Base-by-base conservation (phyloP, 2,329 filamentous ascomycete species). In the Gliomastix tumulicola region DNA sequence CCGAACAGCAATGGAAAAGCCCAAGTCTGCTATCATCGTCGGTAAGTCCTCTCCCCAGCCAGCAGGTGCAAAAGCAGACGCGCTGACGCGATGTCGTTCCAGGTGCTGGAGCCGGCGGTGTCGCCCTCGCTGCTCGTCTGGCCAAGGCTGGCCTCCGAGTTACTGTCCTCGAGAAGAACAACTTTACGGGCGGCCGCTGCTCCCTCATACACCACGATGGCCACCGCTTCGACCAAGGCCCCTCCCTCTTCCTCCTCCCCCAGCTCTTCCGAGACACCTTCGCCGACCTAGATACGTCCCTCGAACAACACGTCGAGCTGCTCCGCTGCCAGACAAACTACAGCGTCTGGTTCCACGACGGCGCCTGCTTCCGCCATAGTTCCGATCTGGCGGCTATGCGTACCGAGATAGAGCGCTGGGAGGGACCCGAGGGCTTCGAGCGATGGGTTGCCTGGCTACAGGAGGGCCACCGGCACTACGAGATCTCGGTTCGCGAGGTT, bases 131-230 rank as follows among this genome's bases (percentile, higher is more conserved):
- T 39, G 82, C 83, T 3, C 76, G 83, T 32, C 72, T 88, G 10
- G 79, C 81, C 34, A 81, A 80, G 51, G 73, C 81, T 3, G 84
- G 83, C 27, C 79, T 82, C 54, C 55, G 69, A 22, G 83, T 88
- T n/a, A 87, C 81, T 0, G 79, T 88, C 3, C 60, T 88, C n/a
- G 84, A 88, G 57, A 87, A 87, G 65, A 87, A 88, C 50, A 62
- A 63, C 39, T 84, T 84, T 53, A 80, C 77, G 0, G 84, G 84
- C 32, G 84, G 84, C 5, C 68, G 84, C 37, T 88, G 82, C 58
- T 82, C 76, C 31, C 59, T 87, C 19, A 69, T 87, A 25, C 62
- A 74, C 36, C 62, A 74, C 40, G 60, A 74, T 33, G 77, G 74
- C 37, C 77, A 79, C 55, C 76, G 84, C 39, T 88, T 88, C 61